Base-by-base conservation (phyloP, 306 rosid genomes). In the Begonia masoniana region DNA sequence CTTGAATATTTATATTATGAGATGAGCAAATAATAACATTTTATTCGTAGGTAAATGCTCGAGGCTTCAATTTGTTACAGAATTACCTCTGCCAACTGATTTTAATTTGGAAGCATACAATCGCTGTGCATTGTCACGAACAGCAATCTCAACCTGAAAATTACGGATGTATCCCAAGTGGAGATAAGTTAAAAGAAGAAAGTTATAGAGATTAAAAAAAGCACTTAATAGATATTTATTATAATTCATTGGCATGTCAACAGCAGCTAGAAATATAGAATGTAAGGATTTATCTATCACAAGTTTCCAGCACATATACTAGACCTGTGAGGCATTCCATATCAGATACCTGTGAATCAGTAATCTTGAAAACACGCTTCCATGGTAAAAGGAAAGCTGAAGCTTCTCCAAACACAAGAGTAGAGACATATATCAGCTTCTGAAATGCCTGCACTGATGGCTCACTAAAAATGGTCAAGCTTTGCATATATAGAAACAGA, bases 401-500 rank as follows among this genome's bases (percentile, higher is more conserved):
- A 15, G 99, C 99, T n/a, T 92, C 95, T 41, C 96, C 95, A 62
- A 92, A 92, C 62, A 86, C 95, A 65, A 83, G 82, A 62, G 89
- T 86, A 10, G 99, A 92, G 59, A 92, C 88, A 69, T 86, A 92
- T 54, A 92, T 81, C 81, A 92, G 72, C 85, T 92, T 92, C 77
- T 92, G 96, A 73, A 92, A 92, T 17, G 95, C 99, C 99, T 92
- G 99, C 96, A 83, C 99, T 86, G 88, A 79, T 79, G 84, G 77
- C 57, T 54, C 84, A 62, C 65, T 63, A 61, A 68, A 57, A 71
- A 74, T 77, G 94, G 80, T 83, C 95, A 92, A 83, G 93, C 78
- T 69, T 82, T 75, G 65, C 55, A 64, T 58, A 59, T 78, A 54
- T 45, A 41, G 43, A 51, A 41, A 54, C 52, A 12, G 41, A 15